Base-by-base conservation (phyloP, 805 yeast species). In the Groenewaldozyma salmanticensis region DNA sequence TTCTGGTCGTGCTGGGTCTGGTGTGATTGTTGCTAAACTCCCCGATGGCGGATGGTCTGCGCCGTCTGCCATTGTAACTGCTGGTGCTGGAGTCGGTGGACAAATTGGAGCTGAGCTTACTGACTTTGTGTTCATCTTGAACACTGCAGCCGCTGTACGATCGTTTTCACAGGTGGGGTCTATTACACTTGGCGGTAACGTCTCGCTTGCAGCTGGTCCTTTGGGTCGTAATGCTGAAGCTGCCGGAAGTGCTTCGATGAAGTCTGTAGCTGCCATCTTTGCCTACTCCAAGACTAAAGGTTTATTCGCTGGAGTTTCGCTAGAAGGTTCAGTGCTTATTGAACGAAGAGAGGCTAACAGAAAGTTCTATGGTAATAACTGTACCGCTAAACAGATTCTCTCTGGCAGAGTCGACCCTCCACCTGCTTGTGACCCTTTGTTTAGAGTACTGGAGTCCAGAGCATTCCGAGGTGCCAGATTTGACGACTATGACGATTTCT, bases 21-120 rank as follows among this genome's bases (percentile, higher is more conserved):
- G 98, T 49, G 84, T 90, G 27, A 82, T 90, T 46, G 94, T 90
- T 20, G 95, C 96, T 4, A 69, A 96, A 45, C 70, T 92, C 38
- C 94, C 94, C 2, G 97, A 92, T 62, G 97, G 96, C 1, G 64
- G 82, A 0, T 90, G 98, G 98, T 87, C 96, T 11, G 94, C 96
- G 2, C 98, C 98, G 1, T 80, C 94, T 2, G 98, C 96, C 6
- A 81, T 92, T 50, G 80, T 77, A 40, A 84, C 96, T 18, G 97
- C 95, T 2, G 98, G 97, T 53, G 97, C 96, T 3, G 97, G 98
- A 55, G 96, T 92, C 4, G 98, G 98, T 45, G 98, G 98, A 34
- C 94, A 87, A 66, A 75, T 92, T 49, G 98, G 98, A 33, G 88
- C 95, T 5, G 98, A 90, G 60, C 67, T 90, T 54, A 90, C 98